Evolutionary conservation across 2,329 filamentous ascomycete species (phyloP), one percentile per base, ranked within the genome.

Genomic region (Cytospora piceae): DNA sequence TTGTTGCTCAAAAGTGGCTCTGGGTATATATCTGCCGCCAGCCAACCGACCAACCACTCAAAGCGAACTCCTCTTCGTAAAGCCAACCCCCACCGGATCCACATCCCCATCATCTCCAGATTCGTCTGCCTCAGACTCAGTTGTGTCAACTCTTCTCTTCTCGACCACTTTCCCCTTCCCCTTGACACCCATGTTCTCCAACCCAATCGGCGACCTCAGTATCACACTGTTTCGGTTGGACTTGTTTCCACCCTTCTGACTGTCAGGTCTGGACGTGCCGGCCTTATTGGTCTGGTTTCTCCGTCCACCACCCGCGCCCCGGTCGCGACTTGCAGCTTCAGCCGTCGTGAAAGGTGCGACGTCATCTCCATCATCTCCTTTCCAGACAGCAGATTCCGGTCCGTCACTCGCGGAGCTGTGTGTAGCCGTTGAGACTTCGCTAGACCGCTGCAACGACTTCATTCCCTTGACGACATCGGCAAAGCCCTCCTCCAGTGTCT

Each of bases 401-500:
- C 66, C 67, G 24, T 63, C 56, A 34, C 49, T 61, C 2, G 79
- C 84, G 11, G 84, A 86, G 69, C 84, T 85, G 60, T 81, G 79
- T 32, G 80, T 78, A 8, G 83, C 84, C 2, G 81, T 79, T 3
- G 80, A 79, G 39, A 77, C 77, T 49, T 77, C 79, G 56, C 76
- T 74, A 56, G 76, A 78, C 69, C 75, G 77, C 77, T 81, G 86
- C 74, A 86, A 78, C 69, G 87, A 86, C 68, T 91, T 87, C 75
- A 96, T 89, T 76, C 95, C 92, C 68, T 87, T 87, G 64, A 93
- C 86, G n/a, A 96, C 89, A 67, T 97, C 92, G 2, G 90, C 85
- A 75, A 98, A 94, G 17, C 93, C 90, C 77, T 96, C 93, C 75
- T 98, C 94, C 2, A 98, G 83, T 9, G 90, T 94, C 75, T 95